Percentiles rank a stretch among this genome's conserved stretches.
phyloP scores from a whole-genome alignment of 2,329 filamentous ascomycete species.

The Alternaria sp. region DNA sequence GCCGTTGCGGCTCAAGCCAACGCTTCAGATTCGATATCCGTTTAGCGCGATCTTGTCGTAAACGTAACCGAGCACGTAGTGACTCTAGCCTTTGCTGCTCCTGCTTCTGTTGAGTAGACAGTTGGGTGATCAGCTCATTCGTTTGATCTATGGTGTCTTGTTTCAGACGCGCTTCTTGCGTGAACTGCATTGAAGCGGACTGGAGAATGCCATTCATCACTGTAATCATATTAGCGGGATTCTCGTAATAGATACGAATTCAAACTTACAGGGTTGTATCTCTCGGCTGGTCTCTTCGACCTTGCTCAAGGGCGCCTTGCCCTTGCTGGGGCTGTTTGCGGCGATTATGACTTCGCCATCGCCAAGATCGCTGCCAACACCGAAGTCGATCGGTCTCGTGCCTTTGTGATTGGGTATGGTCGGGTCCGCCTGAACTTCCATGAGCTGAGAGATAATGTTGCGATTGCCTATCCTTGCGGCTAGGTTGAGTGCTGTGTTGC shows the following conservation, averaged over 20 bases:
- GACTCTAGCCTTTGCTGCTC: constrained; percentile 76
- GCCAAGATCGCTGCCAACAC: constrained; percentile 73
- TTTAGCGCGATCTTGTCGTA: constrained; percentile 68
- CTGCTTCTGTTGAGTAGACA: constrained; percentile 78
- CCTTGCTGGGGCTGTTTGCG: constrained; percentile 44
- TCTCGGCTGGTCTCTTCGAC: constrained; percentile 78
- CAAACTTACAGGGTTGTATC: constrained; percentile 75
- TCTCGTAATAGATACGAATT: too few species aligned
- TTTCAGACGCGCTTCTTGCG: constrained; percentile 80
- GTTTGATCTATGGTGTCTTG: constrained; percentile 83
- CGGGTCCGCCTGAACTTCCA: constrained; percentile 95
- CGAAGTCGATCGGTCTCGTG: constrained; percentile 90
- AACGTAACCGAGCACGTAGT: constrained; percentile 69
- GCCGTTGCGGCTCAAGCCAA: constrained; percentile 73
- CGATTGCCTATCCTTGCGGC: constrained; percentile 91
- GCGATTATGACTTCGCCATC: constrained; percentile 24
- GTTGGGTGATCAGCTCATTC: constrained; percentile 79
- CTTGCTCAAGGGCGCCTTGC: constrained; percentile 51
- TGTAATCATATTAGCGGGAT: constrained; percentile 8
- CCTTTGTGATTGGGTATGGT: constrained; percentile 89
- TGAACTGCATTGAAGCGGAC: constrained; percentile 79
- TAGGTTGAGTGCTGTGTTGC: constrained; percentile 93
- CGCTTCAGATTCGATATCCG: constrained; percentile 80
- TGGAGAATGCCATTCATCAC: constrained; percentile 84
- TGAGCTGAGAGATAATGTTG: constrained; percentile 93